These are phyloP conservation scores for Talaromyces adpressus DNA, from an alignment of 495 filamentous ascomycete species.

Conservation along the genomic window DNA sequence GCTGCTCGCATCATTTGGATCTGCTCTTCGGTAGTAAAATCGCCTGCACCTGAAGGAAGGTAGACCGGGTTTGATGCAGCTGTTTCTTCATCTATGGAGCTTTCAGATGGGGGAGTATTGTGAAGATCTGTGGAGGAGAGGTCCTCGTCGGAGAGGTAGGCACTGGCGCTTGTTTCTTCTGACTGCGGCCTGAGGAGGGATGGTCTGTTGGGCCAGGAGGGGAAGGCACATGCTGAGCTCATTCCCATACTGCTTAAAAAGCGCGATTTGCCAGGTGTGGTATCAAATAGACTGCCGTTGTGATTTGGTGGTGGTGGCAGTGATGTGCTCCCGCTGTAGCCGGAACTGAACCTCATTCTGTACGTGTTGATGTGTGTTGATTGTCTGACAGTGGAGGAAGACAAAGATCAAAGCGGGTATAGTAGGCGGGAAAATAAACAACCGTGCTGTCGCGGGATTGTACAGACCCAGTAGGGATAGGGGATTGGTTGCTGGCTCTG, in stretches of 20 bases:
- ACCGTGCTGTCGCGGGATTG: background rate
- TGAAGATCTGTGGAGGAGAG: constrained; percentile 31
- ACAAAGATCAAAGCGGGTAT: background rate
- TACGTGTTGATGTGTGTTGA: background rate
- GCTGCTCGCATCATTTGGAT: constrained; percentile 30
- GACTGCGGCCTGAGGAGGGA: constrained; percentile 34
- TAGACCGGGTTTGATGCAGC: constrained; percentile 14
- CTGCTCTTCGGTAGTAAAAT: constrained; percentile 36
- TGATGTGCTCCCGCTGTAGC: constrained; percentile 21
- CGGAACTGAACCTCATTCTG: constrained; percentile 26
- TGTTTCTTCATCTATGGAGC: constrained; percentile 24
- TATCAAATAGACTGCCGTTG: constrained; percentile 33
- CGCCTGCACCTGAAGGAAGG: constrained; percentile 13
- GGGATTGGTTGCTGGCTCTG: no score
- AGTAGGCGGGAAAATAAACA: background rate
- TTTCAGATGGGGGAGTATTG: constrained; percentile 22
- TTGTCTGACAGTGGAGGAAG: background rate
- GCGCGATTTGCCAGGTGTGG: constrained; percentile 38
- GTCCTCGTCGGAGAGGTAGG: constrained; percentile 47
- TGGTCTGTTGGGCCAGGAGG: constrained; percentile 45
- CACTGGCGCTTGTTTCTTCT: constrained; percentile 24
- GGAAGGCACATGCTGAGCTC: constrained; percentile 44
- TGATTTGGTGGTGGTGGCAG: constrained; percentile 34
- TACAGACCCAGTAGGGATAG: background rate
- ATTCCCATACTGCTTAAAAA: constrained; percentile 34